phyloP scores from a whole-genome alignment of 2,329 filamentous ascomycete genomes.

The Penicillium sp. region DNA sequence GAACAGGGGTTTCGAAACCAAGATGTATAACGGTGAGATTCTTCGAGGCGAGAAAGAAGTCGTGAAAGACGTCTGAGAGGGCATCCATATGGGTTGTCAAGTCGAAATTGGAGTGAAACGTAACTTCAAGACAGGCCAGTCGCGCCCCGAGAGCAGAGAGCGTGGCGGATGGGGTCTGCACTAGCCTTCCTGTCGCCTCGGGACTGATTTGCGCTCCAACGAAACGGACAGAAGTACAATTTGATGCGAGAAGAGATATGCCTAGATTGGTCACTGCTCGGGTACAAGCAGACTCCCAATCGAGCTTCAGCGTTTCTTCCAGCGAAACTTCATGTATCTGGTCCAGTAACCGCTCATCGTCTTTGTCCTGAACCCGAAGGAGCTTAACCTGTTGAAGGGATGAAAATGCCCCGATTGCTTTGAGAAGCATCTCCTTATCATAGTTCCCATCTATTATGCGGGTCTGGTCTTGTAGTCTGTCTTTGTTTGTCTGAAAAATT shows the following conservation, averaged over 20 bases:
- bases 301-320: conserved; percentile 55
- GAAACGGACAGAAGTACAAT: conserved; percentile 64
- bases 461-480: conserved; percentile 42
- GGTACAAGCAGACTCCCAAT: conserved; percentile 67
- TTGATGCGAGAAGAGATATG: conserved; percentile 60
- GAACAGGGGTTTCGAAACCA: conserved; percentile 64
- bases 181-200: conserved; percentile 59
- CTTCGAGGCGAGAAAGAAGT: conserved; percentile 62
- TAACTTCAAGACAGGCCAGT: conserved; percentile 67
- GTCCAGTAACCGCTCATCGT: conserved; percentile 59
- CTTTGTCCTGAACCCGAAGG: conserved; percentile 64
- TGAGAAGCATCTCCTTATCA: conserved; percentile 58
- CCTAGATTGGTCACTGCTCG: conserved; percentile 65
- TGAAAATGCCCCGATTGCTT: conserved; percentile 62
- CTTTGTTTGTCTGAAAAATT: conserved; percentile 32
- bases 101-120: conserved; percentile 64
- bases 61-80: conserved; percentile 62
- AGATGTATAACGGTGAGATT: conserved; percentile 68
- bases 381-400: conserved; percentile 69
- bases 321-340: conserved; percentile 56
- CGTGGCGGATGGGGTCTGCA: conserved; percentile 52
- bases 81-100: conserved; percentile 62
- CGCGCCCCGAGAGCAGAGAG: conserved; percentile 59
- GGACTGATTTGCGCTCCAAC: conserved; percentile 67
- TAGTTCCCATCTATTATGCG: conserved; percentile 56